Conservation (phyloP, 2,329 filamentous ascomycete species). For the Tolypocladium ovalisporum region DNA sequence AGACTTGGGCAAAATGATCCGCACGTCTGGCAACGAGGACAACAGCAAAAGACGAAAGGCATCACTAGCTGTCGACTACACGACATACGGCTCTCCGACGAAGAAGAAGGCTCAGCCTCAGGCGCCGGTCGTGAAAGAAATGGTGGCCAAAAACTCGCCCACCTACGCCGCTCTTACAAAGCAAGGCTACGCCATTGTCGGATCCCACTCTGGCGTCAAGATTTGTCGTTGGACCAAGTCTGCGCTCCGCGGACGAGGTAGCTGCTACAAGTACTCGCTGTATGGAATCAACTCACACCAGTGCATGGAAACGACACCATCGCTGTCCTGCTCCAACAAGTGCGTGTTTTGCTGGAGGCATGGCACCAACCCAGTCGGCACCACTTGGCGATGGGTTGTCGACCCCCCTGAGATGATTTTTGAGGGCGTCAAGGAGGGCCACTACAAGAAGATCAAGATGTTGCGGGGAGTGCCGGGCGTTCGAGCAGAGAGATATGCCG, state of each 20-base stretch:
- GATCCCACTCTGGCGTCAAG: slow-evolving; percentile 91
- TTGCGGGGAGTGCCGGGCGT: slow-evolving; percentile 89
- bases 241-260: slow-evolving; percentile 81
- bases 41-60: slow-evolving; percentile 16
- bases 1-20: slow-evolving; percentile 62
- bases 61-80: slow-evolving; percentile 77
- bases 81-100: slow-evolving; percentile 49
- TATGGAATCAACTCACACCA: slow-evolving; percentile 95
- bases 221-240: slow-evolving; percentile 99
- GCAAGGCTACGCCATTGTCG: slow-evolving; percentile 91
- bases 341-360: slow-evolving; percentile 99
- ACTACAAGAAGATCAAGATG: slow-evolving; percentile 98
- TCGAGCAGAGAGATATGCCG: slow-evolving; percentile 79
- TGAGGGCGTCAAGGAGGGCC: slow-evolving; percentile 75
- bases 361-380: slow-evolving; percentile 92
- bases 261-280: slow-evolving; percentile 96
- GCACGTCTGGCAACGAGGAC: slow-evolving; percentile 29
- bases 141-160: slow-evolving; percentile 86
- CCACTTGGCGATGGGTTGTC: slow-evolving; percentile 92
- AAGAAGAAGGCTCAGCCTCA: slow-evolving; percentile 31
- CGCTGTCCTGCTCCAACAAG: slow-evolving; percentile 93
- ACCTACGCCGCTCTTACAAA: slow-evolving; percentile 86
- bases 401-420: slow-evolving; percentile 88
- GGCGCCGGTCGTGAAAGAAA: slow-evolving; percentile 58
- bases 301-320: slow-evolving; percentile 97